Evolutionary conservation across 1,284 basidiomycete species (phyloP), one percentile per base, ranked within the genome.

Genomic region (Cystobasidium pallidum): DNA sequence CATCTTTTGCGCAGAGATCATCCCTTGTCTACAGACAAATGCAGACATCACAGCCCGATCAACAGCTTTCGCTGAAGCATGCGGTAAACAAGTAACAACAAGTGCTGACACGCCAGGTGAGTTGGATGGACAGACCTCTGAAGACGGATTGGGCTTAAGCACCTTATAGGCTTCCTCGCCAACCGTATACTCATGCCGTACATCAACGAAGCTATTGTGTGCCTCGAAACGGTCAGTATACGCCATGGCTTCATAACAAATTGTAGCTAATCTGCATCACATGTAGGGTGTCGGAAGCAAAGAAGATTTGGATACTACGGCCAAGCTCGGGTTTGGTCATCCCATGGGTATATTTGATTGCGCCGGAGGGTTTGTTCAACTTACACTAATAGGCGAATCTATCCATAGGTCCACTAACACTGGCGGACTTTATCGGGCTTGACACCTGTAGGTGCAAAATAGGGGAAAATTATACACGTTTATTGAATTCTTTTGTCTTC

Each of bases 281-380:
- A 87, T 1, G 21, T 30, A 64, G 62, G 93, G 93, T 6, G 87
- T 90, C 26, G 94, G 93, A 0, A 91, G 91, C 1, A 87, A 91
- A 52, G 93, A 97, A 72, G 93, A 98, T 80, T 97, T 98, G 75
- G 95, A 98, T 83, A 92, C 89, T 76, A 96, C 92, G 0, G 86
- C 98, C 68, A 89, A 88, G 78, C 84, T 96, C 19, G 95, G 94
- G 58, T 97, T 96, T 92, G 90, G 89, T 74, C 94, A 97, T 79
- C 94, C 94, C 0, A 96, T 96, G 92, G 94, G 94, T 17, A 80
- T 80, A 1, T 73, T 49, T n/a, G 32, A 51, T 6, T 10, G 13
- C 30, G n/a, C 36, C n/a, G 41, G 13, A 19, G 17, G 6, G 13
- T 49, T 55, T 30, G 2, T 4, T 28, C 52, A 8, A 26, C 6